Evolutionary conservation across 352 stramenopile genomes (phyloP), one percentile per base, ranked within the genome.

Genomic region (Globisporangium uncinulatum): DNA sequence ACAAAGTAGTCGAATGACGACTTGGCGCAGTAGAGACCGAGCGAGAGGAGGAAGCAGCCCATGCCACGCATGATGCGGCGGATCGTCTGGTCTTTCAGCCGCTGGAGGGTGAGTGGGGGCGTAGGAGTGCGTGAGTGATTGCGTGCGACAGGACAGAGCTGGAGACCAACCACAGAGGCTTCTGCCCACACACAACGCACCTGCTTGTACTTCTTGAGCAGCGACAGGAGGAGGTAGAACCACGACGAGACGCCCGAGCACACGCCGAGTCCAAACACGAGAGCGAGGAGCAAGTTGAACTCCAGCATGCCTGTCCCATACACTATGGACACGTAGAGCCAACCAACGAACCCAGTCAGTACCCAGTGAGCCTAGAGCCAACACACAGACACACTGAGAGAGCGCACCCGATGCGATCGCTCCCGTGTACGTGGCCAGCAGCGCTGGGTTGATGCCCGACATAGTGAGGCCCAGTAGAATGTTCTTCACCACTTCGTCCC

Each of bases 191-290:
- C 10, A 24, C 41, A 20, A 9, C 43, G 24, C 17, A 95, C 85
- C 76, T 94, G 76, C 45, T 95, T 95, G 82, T 95, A 95, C 62
- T 93, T 95, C 62, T 92, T 89, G 17, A 95, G 61, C 31, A 95
- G 67, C 42, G 81, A 87, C 15, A 95, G 69, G 14, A 95, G 65
- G 11, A 95, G 54, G 62, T 92, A 95, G 66, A 95, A 95, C 86
- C 86, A 95, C 9, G 83, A 94, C 13, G 85, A 94, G 14, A 95
- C 85, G 15, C 86, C 86, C 31, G 79, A 91, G 61, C 77, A 89
- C 48, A 94, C 84, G 42, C 86, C 86, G 24, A 94, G 64, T 0
- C 61, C 79, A 61, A 95, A 95, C n/a, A 95, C 79, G 19, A 94
- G 65, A 9, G 86, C 86, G 41, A 95, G 65, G 54, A 88, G 79